A percentile compares a stretch with the other conserved stretches of the same genome.
Conservation (phyloP, 805 yeast genomes). For the Pichia insulana region DNA sequence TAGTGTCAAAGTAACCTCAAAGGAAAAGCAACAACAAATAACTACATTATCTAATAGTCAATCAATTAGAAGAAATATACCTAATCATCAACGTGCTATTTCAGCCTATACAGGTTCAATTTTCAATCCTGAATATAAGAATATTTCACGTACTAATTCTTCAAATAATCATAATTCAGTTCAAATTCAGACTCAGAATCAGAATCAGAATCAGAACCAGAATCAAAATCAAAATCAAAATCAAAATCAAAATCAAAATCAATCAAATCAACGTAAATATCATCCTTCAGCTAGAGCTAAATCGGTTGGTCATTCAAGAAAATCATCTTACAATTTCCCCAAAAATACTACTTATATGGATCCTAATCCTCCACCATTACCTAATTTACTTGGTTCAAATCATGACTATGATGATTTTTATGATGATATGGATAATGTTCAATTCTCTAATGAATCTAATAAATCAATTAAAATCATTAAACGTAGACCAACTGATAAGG, state of each 20-base stretch:
- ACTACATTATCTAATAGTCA: slow-evolving; percentile 20
- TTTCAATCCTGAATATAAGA: slow-evolving; percentile 14
- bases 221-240: too few relatives aligned
- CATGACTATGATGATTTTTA: slow-evolving; percentile 44
- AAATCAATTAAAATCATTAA: slow-evolving; percentile 10
- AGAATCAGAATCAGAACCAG: slow-evolving; percentile 9
- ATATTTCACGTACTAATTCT: not conserved
- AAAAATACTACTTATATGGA: slow-evolving; percentile 14
- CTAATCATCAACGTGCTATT: slow-evolving; percentile 29
- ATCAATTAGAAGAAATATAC: slow-evolving; percentile 21
- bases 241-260: too few relatives aligned
- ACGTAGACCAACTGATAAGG: slow-evolving; percentile 36
- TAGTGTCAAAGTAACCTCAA: slow-evolving; percentile 51
- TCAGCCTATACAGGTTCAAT: slow-evolving; percentile 30
- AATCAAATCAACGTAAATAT: slow-evolving; percentile 17
- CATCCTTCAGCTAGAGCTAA: slow-evolving; percentile 88
- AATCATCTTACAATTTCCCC: slow-evolving; percentile 41
- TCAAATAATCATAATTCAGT: slow-evolving; percentile 4
- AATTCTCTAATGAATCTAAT: slow-evolving; percentile 21
- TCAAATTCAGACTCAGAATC: not conserved
- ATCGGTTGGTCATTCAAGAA: slow-evolving; percentile 74
- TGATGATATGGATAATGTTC: slow-evolving; percentile 38
- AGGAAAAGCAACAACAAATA: slow-evolving; percentile 34
- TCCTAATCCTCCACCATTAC: slow-evolving; percentile 36
- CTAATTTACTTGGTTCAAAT: slow-evolving; percentile 27